These are phyloP conservation scores for Oidiodendron maius DNA, from an alignment of 495 filamentous ascomycete species.

Conservation along the genomic window DNA sequence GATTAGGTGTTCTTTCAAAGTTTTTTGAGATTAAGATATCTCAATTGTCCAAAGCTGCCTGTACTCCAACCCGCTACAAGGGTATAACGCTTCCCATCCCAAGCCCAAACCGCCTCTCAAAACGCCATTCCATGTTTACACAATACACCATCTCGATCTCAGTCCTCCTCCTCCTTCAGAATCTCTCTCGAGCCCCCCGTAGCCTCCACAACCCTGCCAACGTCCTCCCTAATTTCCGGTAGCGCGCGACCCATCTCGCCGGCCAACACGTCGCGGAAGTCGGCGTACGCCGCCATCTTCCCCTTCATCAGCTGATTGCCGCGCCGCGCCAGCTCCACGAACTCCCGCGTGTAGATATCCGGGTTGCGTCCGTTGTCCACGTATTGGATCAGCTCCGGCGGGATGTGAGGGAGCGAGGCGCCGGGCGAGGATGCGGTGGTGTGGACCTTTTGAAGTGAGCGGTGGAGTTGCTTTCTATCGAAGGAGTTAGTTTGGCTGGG, in stretches of 20 bases:
- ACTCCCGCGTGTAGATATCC: slow-evolving; percentile 96
- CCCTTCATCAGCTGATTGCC: slow-evolving; percentile 82
- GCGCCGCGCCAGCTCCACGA: slow-evolving; percentile 83
- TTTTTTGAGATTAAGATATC: no score
- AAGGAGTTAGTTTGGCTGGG: neutral
- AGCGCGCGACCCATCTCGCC: slow-evolving; percentile 71
- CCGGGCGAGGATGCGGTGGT: slow-evolving; percentile 22
- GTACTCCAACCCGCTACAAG: no score
- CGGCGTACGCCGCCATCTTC: slow-evolving; percentile 71
- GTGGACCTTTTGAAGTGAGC: slow-evolving; percentile 36
- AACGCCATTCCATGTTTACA: no score
- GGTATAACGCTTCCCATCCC: no score
- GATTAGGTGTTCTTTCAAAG: no score
- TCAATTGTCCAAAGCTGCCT: no score
- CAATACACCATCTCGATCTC: no score
- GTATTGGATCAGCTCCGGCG: slow-evolving; percentile 88
- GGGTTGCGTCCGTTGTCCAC: slow-evolving; percentile 92
- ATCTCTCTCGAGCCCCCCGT: slow-evolving; percentile 25
- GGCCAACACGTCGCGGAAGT: slow-evolving; percentile 77
- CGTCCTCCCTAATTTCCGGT: slow-evolving; percentile 70
- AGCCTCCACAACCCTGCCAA: slow-evolving; percentile 51
- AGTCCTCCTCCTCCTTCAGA: slow-evolving; percentile 1
- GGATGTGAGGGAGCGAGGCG: slow-evolving; percentile 43
- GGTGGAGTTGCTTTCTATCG: slow-evolving; percentile 24
- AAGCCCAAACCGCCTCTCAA: no score